phyloP scores from a whole-genome alignment of 176 grass and related monocot species.

The Urochloa ruziziensis region DNA sequence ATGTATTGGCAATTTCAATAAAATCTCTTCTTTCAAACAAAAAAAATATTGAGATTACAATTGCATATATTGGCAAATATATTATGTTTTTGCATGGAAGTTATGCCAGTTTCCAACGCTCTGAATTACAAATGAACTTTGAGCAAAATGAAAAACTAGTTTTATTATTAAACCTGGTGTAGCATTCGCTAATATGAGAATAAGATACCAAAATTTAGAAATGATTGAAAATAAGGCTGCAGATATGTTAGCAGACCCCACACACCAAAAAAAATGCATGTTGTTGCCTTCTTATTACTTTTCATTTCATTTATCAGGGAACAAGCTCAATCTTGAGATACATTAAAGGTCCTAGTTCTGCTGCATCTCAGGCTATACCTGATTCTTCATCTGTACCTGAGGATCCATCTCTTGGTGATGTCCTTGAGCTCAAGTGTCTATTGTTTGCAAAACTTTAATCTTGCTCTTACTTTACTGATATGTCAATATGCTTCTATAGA shows the following conservation, averaged over 20 bases:
- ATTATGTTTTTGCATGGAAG: neutral
- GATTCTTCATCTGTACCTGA: constrained; percentile 14
- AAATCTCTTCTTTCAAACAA: neutral
- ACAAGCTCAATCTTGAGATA: constrained; percentile 82
- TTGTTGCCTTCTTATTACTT: neutral
- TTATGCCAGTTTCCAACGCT: neutral
- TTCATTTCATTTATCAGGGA: constrained; percentile 48
- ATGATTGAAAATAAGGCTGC: too few relatives aligned
- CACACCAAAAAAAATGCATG: neutral
- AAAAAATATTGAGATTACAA: neutral
- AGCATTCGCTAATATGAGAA: too few relatives aligned
- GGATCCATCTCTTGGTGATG: constrained; percentile 36
- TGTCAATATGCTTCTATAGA: constrained; percentile 27
- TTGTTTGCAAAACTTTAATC: neutral
- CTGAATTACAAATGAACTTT: neutral
- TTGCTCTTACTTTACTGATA: constrained; percentile 11
- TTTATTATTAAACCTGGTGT: neutral
- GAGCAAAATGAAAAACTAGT: neutral
- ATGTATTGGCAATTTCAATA: constrained; percentile 1
- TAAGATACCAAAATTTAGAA: too few relatives aligned
- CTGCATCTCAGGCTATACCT: constrained; percentile 22
- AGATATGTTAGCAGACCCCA: too few relatives aligned
- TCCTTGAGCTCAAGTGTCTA: neutral
- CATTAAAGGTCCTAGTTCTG: constrained; percentile 41
- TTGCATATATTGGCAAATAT: neutral